These are phyloP conservation scores for Trichocladium antarcticum DNA, from an alignment of 495 filamentous ascomycete species.

Conservation along the genomic window DNA sequence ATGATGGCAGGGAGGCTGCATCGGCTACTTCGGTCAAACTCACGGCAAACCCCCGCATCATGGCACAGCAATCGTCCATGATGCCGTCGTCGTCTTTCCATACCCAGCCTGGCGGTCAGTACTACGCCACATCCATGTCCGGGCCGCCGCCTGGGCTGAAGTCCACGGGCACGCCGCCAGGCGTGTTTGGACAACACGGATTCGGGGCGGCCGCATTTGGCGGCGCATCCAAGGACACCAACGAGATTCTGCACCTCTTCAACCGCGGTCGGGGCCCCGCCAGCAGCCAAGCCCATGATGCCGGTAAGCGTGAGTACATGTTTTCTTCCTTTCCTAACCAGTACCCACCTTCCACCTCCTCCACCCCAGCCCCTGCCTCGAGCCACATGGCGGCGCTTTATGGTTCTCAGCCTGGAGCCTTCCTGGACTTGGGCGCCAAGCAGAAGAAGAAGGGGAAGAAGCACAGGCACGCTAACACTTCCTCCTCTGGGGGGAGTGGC, in stretches of 20 bases:
- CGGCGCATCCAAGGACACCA: constrained; percentile 51
- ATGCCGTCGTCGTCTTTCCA: constrained; percentile 63
- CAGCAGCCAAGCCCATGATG: constrained; percentile 59
- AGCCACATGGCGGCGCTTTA: constrained; percentile 83
- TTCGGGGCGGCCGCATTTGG: constrained; percentile 52
- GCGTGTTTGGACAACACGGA: constrained; percentile 64
- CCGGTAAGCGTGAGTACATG: constrained; percentile 94
- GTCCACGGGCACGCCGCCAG: constrained; percentile 82
- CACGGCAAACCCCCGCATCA: constrained; percentile 66
- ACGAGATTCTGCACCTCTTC: constrained; percentile 71
- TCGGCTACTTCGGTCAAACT: constrained; percentile 67
- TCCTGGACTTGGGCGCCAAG: constrained; percentile 80
- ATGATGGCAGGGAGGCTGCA: constrained; percentile 46
- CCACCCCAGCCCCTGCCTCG: constrained; percentile 80
- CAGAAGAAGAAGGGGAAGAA: constrained; percentile 99
- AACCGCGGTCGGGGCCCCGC: constrained; percentile 50
- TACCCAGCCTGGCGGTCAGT: constrained; percentile 50
- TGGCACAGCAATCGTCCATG: constrained; percentile 82
- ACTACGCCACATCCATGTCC: constrained; percentile 60
- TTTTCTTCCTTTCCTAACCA: constrained; percentile 59
- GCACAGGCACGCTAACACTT: constrained; percentile 99
- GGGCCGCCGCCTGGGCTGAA: constrained; percentile 93
- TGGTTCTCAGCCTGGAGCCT: constrained; percentile 69
- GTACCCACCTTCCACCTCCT: constrained; percentile 63
- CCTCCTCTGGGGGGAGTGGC: constrained; percentile 93